Conservation (phyloP, 768 basidiomycete genomes). For the Clitopilus hobsonii region DNA sequence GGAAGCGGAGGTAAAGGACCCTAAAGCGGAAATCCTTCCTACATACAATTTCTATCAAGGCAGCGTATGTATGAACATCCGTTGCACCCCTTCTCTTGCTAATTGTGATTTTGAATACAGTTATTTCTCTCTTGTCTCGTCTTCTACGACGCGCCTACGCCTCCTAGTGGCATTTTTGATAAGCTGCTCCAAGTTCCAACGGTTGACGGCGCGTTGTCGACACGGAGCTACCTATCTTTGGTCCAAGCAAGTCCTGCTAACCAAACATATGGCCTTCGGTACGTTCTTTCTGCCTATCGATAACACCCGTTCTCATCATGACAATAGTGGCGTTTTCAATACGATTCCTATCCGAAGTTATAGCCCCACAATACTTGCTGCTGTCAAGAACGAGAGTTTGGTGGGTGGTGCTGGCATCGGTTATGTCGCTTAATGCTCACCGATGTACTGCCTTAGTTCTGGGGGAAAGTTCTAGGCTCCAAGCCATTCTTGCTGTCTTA, state of each 20-base stretch:
- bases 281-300: constrained; percentile 3
- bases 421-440: too few species aligned
- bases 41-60: constrained; percentile 35
- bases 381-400: constrained; percentile 38
- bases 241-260: constrained; percentile 32
- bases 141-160: constrained; percentile 56
- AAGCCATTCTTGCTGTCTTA: constrained; percentile 34
- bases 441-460: too few species aligned
- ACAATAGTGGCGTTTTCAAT: constrained; percentile 29
- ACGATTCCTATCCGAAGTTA: constrained; percentile 36
- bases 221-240: constrained; percentile 36
- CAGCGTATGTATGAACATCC: constrained; percentile 22
- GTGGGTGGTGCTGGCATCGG: constrained; percentile 16
- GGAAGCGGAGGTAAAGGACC: constrained; percentile 36
- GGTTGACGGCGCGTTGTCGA: constrained; percentile 30
- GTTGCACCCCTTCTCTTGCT: background rate
- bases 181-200: constrained; percentile 40
- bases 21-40: constrained; percentile 46
- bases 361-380: constrained; percentile 30
- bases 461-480: constrained; percentile 29
- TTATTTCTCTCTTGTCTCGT: constrained; percentile 26
- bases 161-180: constrained; percentile 47
- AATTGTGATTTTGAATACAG: background rate
- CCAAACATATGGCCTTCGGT: constrained; percentile 22
- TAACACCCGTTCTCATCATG: constrained; percentile 3